Base-by-base conservation (phyloP, 2,329 filamentous ascomycete species). In the Xylariaceae sp. region DNA sequence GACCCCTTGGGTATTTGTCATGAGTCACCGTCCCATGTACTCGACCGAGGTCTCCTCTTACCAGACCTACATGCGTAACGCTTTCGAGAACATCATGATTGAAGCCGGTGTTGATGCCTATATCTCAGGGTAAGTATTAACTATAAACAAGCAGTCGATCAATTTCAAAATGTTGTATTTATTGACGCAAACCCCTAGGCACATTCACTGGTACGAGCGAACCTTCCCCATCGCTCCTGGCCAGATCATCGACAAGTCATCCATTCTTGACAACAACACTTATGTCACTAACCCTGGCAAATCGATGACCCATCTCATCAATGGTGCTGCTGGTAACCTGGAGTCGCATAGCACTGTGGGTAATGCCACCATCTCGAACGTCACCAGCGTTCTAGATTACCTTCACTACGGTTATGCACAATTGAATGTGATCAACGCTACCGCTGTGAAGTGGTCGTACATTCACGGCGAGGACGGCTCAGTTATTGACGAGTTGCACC, bases 181-280 rank as follows among this genome's bases (percentile, higher is more conserved):
- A 30, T n/a, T n/a, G n/a, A n/a, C n/a, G n/a, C n/a, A n/a, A n/a
- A n/a, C n/a, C n/a, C n/a, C n/a, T 13, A 30, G 33, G 7, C 33
- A 37, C 33, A 37, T 37, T 15, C 33, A 37, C 33, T 37, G 33
- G 33, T 37, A 37, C 33, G 33, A 37, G 15, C 33, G 33, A 7
- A 9, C 15, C 11, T 37, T 7, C 7, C 33, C 33, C 11, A 13
- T 37, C 11, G 15, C 9, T 7, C 33, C 11, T 6, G 33, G 11
- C 15, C 11, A 18, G 11, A 7, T 7, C 9, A 18, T 37, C 33
- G 33, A 37, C 33, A 9, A 37, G 7, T 10, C 9, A 7, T 37
- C 33, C 11, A 18, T 37, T 15, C 7, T 13, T 7, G 15, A 18
- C 33, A 37, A 37, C 11, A 18, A 37, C 33, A 13, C 16, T 7